Evolutionary conservation across 805 yeast genomes (phyloP).

Genomic region (Naumovozyma castellii): DNA sequence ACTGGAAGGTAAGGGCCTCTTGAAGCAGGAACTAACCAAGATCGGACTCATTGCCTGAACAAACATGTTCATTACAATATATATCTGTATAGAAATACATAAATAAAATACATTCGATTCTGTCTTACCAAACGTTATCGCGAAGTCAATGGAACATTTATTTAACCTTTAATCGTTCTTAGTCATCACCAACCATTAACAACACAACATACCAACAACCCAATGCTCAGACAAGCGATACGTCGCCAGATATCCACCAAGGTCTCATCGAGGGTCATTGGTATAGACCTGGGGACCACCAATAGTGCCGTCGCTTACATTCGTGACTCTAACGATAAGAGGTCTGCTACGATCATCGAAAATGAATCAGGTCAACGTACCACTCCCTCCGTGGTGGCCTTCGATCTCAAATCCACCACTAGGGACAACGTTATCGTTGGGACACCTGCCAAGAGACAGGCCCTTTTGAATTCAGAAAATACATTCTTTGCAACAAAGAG

Average conservation of each 20-base stretch:
- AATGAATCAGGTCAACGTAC: slow-evolving; percentile 69
- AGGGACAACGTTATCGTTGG: slow-evolving; percentile 43
- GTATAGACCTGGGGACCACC: slow-evolving; percentile 80
- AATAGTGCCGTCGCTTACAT: slow-evolving; percentile 70
- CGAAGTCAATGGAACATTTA: no score
- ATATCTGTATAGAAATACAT: background rate
- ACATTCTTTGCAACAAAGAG: slow-evolving; percentile 79
- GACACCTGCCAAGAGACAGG: slow-evolving; percentile 66
- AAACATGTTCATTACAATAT: background rate
- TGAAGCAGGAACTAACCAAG: slow-evolving; percentile 24
- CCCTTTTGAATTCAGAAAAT: slow-evolving; percentile 62
- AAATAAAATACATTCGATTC: no score
- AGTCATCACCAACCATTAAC: no score
- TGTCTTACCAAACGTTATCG: no score
- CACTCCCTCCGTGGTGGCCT: slow-evolving; percentile 72
- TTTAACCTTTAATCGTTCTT: no score
- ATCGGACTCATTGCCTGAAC: slow-evolving; percentile 3
- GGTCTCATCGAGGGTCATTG: slow-evolving; percentile 39
- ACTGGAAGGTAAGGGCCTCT: slow-evolving; percentile 19
- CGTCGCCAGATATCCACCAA: background rate
- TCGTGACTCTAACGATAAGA: slow-evolving; percentile 37
- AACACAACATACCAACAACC: no score
- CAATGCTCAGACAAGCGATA: background rate
- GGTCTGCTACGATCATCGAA: slow-evolving; percentile 60
- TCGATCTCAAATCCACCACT: slow-evolving; percentile 24